Percentiles rank a stretch among this genome's conserved stretches.
Conservation (phyloP, 495 filamentous ascomycete genomes). For the Saxophila tyrrhenica region DNA sequence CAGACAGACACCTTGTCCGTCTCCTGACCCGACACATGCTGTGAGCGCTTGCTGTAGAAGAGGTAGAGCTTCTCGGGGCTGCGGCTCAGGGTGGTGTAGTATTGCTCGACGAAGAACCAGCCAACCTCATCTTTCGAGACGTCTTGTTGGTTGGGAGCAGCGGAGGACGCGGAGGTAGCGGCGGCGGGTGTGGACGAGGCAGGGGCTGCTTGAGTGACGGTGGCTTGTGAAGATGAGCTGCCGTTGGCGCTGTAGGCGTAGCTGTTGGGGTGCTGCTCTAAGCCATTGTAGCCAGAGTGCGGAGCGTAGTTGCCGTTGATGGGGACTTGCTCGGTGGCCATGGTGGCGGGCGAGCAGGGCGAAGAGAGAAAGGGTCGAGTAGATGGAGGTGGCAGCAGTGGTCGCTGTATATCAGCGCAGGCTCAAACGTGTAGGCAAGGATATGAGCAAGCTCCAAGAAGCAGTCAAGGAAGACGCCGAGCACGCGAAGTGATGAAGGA, state of each 20-base stretch:
- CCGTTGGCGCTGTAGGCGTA: conserved; percentile 12
- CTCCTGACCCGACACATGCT: conserved; percentile 48
- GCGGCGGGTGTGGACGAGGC: conserved; percentile 9
- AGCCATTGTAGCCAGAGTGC: conserved; percentile 24
- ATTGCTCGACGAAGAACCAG: conserved; percentile 99
- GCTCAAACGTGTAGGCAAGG: no score
- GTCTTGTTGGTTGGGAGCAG: conserved; percentile 12
- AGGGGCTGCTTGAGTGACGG: conserved; percentile 11
- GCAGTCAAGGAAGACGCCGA: no score
- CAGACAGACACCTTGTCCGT: conserved; percentile 73
- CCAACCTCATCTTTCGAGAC: conserved; percentile 76
- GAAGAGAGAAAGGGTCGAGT: background rate
- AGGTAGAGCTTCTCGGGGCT: conserved; percentile 80
- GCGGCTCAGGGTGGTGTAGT: conserved; percentile 94
- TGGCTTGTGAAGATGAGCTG: conserved; percentile 7
- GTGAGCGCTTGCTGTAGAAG: conserved; percentile 39
- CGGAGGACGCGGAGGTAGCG: conserved; percentile 11
- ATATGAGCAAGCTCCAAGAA: no score
- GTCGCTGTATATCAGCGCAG: no score
- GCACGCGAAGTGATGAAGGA: no score
- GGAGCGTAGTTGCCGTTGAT: conserved; percentile 34
- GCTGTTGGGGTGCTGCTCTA: conserved; percentile 20
- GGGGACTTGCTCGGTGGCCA: conserved; percentile 32
- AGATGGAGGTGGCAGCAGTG: no score
- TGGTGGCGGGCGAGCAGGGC: conserved; percentile 7